Base-by-base conservation (phyloP, 2,329 filamentous ascomycete genomes). In the Sclerotinia borealis region DNA sequence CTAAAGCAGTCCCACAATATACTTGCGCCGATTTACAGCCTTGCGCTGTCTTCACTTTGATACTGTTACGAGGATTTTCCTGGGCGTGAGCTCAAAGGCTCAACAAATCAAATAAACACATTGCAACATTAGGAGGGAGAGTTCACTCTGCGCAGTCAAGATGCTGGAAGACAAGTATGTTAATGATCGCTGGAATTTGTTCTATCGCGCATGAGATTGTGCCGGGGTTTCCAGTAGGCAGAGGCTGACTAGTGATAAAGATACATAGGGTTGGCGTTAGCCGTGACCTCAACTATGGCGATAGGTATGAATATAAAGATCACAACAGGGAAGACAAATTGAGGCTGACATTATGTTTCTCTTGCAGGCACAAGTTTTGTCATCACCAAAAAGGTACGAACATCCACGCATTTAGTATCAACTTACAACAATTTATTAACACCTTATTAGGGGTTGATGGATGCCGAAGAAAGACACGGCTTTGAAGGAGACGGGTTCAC, bases 401-500 rank as follows among this genome's bases (percentile, higher is more conserved):
- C 58, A 50, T 62, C 9, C 10, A 29, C 11, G 48, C 6, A 25
- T 25, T 8, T 11, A 39, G 47, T 7, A 37, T 49, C 10, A 8
- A 39, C 25, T 39, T 37, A 22, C 34, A 34, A 13, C 25, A 45
- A 19, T 56, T 58, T 41, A 22, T 10, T 59, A 41, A 63, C 47
- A 29, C 15, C 39, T 22, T 68, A 56, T 70, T 71, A 93, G 89
- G 93, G 93, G 69, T 83, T 99, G 70, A 92, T 93, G 76, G 90
- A 96, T 77, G 91, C 92, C 68, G 91, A 91, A 74, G 89, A 96
- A 77, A 85, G 87, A 72, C 93, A 97, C 79, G 96, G 95, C 54
- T 99, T 98, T 75, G 92, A 97, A 75, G 95, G 96, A 71, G 95
- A 98, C 72, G 95, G 95, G 64, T 99, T 91, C 76, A 88, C 92